Percentiles rank a stretch among this genome's conserved stretches.
Evolutionary conservation across 305 asterid genomes (phyloP).

Genomic region (Solanum hybrid): DNA sequence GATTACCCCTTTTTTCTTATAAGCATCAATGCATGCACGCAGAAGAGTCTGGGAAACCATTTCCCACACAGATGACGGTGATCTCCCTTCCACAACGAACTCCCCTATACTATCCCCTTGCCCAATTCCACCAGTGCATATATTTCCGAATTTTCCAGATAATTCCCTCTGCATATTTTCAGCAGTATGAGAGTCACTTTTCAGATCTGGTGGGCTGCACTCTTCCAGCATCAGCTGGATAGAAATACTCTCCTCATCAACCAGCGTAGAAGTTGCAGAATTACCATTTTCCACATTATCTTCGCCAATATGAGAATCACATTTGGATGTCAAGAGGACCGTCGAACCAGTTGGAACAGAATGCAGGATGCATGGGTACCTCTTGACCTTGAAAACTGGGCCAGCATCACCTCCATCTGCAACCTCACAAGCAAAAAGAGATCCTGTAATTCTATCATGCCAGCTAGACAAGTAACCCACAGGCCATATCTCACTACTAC

Average conservation of each 20-base stretch:
- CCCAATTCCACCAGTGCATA: constrained; percentile 19
- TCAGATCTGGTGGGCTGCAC: constrained; percentile 58
- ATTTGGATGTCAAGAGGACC: constrained; percentile 39
- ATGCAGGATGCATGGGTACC: constrained; percentile 74
- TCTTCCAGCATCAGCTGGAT: constrained; percentile 62
- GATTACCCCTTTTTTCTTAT: constrained; percentile 47
- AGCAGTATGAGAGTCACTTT: constrained; percentile 25
- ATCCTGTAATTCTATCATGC: constrained; percentile 93
- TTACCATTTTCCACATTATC: constrained; percentile 27
- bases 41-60: constrained; percentile 44
- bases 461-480: constrained; percentile 85
- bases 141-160: constrained; percentile 27
- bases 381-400: constrained; percentile 60
- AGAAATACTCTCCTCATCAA: constrained; percentile 61
- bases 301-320: constrained; percentile 28
- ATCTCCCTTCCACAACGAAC: constrained; percentile 63
- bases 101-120: constrained; percentile 54
- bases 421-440: constrained; percentile 72
- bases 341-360: constrained; percentile 55
- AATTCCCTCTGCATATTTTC: constrained; percentile 31
- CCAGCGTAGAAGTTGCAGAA: constrained; percentile 25
- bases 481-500: constrained; percentile 67
- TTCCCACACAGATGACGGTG: constrained; percentile 70
- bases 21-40: constrained; percentile 36
- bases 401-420: constrained; percentile 86